Conservation (phyloP, 2,329 filamentous ascomycete species). For the Calycina herbarum region DNA sequence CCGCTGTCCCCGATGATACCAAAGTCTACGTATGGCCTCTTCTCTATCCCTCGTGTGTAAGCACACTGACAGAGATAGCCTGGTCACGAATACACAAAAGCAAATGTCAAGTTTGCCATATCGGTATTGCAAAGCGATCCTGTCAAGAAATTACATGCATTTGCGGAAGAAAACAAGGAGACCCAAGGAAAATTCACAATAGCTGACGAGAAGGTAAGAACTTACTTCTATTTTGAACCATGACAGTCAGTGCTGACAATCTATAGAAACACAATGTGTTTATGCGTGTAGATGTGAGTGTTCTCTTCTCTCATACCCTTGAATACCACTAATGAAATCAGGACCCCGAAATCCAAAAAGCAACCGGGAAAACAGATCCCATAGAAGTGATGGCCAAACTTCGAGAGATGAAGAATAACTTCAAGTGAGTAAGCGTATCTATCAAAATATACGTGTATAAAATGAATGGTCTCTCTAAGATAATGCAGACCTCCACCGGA, state of each 20-base stretch:
- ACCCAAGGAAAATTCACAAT: slow-evolving; percentile 97
- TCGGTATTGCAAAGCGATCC: slow-evolving; percentile 73
- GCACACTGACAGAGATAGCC: slow-evolving; percentile 53
- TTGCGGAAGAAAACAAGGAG: slow-evolving; percentile 76
- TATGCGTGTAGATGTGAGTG: slow-evolving; percentile 77
- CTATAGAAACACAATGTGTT: slow-evolving; percentile 87
- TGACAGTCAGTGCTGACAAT: slow-evolving; percentile 23
- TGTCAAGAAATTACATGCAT: slow-evolving; percentile 74
- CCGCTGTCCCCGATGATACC: slow-evolving; percentile 81
- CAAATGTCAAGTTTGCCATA: slow-evolving; percentile 85
- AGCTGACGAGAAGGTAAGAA: slow-evolving; percentile 84
- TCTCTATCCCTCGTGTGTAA: slow-evolving; percentile 36
- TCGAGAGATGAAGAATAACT: slow-evolving; percentile 82
- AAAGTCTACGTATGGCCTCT: slow-evolving; percentile 72
- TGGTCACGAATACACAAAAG: slow-evolving; percentile 97
- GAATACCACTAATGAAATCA: slow-evolving; percentile 38
- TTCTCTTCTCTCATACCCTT: background rate
- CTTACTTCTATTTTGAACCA: background rate
- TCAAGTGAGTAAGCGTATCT: slow-evolving; percentile 38
- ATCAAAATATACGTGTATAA: background rate
- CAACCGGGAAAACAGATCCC: slow-evolving; percentile 76
- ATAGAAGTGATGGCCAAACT: slow-evolving; percentile 82
- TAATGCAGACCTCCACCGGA: slow-evolving; percentile 20
- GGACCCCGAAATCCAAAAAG: slow-evolving; percentile 83
- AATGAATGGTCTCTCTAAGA: background rate